Base-by-base conservation (phyloP, 495 filamentous ascomycete species). In the Neurospora sp. region DNA sequence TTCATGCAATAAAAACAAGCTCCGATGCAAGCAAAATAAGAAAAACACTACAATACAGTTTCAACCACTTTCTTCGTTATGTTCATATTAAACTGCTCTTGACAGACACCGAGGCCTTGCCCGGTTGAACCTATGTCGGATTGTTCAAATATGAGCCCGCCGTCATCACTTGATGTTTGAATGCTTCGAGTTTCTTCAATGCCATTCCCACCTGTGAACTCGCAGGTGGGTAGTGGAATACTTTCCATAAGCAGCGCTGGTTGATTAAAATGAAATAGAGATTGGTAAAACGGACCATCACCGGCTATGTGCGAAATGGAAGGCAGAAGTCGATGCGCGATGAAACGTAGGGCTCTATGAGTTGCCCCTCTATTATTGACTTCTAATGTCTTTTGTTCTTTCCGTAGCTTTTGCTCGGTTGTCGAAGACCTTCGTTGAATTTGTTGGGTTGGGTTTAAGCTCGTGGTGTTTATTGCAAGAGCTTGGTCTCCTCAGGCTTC, bases 401-500 rank as follows among this genome's bases (percentile, higher is more conserved):
- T 62, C 14, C 1, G 54, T 16, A 35, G 27, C 27, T 27, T 27
- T 27, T 27, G 5, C 54, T 62, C 20, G 46, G 27, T 62, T 5
- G 27, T 35, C 31, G 54, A 2, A 3, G 54, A 18, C 6, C 11
- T 66, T 66, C 31, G 54, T 66, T 14, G 54, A 2, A 66, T 35
- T 66, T 2, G 20, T 35, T 18, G 27, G 54, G 4, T 16, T 35
- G 27, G 5, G 4, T 66, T 1, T 8, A n/a, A 20, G 16, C 27
- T 18, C n/a, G 5, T n/a, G 46, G 9, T 27, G 10, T 5, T 35
- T 46, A 81, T 76, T 75, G 78, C 39, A 82, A 66, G 4, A 82
- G 73, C 20, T 77, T 59, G 69, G 78, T 79, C 41, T 85, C 82
- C 14, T 78, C 73, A 0, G 80, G 81, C 71, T 86, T 86, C 70